Conservation (phyloP, 192 early-diverging fungal genomes). For the Cetraspora pellucida region DNA sequence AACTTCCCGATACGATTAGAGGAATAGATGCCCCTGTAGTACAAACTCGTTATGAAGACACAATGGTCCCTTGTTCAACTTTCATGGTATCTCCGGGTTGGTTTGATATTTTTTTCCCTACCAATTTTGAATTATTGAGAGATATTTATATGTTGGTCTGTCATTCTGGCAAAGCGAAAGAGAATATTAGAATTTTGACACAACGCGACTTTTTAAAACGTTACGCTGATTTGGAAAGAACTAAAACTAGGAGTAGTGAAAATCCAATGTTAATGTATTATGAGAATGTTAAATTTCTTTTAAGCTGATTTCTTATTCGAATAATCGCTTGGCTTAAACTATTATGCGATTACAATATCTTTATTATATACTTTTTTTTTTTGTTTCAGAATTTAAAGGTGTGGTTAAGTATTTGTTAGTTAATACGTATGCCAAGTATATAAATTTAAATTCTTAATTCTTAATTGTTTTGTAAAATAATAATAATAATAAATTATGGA, state of each 20-base stretch:
- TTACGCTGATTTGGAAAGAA: constrained; percentile 76
- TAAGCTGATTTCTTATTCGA: constrained; percentile 45
- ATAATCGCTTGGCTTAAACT: too few relatives aligned
- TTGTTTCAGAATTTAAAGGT: too few relatives aligned
- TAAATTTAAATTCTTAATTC: too few relatives aligned
- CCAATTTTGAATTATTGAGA: constrained; percentile 86
- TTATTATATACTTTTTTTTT: too few relatives aligned
- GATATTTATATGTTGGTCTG: constrained; percentile 77
- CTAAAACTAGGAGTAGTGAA: constrained; percentile 83
- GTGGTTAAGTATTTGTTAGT: too few relatives aligned
- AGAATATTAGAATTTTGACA: constrained; percentile 59
- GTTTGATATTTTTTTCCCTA: constrained; percentile 99
- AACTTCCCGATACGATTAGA: constrained; percentile 78
- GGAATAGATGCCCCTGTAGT: constrained; percentile 91
- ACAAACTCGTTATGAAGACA: constrained; percentile 86
- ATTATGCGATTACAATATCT: too few relatives aligned
- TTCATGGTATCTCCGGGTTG: constrained; percentile 97
- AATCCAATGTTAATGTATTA: constrained; percentile 96
- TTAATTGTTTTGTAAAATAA: too few relatives aligned
- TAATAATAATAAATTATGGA: too few relatives aligned
- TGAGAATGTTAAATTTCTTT: constrained; percentile 78
- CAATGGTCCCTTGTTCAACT: constrained; percentile 93
- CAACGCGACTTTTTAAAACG: constrained; percentile 80
- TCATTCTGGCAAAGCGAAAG: constrained; percentile 44
- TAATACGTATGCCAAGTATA: too few relatives aligned